phyloP scores from a whole-genome alignment of 2,329 filamentous ascomycete species.

The Emmonsiellopsis sp. region DNA sequence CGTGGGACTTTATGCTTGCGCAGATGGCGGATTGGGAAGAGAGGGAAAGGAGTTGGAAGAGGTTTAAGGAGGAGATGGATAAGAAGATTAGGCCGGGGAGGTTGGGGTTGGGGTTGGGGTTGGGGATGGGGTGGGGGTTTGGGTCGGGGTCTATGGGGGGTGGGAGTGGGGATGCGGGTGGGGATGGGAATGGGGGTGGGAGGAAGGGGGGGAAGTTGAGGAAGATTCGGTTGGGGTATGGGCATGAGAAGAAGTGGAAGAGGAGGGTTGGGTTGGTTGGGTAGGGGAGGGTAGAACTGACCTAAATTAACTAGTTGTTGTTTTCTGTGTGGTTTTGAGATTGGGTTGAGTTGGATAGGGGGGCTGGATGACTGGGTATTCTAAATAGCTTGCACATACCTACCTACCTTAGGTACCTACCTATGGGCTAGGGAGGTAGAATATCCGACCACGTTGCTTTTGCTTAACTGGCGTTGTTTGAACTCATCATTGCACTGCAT shows the following conservation, averaged over 20 bases:
- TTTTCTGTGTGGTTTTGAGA: not conserved
- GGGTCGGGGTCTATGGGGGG: not conserved
- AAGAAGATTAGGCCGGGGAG: conserved; percentile 14
- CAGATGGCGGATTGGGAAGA: conserved; percentile 38
- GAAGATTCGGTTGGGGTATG: conserved; percentile 1
- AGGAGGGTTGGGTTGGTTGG: conserved; percentile 11
- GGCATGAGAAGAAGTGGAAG: conserved; percentile 12
- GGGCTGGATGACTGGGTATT: not conserved
- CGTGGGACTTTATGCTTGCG: conserved; percentile 33
- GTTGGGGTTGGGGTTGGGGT: conserved; percentile 14
- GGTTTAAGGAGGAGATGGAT: conserved; percentile 22
- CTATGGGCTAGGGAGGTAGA: too few relatives aligned
- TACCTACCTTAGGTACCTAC: too few relatives aligned
- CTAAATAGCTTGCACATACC: not conserved
- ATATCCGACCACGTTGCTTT: too few relatives aligned
- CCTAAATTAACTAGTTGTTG: too few relatives aligned
- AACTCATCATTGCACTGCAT: too few relatives aligned
- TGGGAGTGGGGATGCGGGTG: not conserved
- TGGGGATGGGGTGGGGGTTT: conserved; percentile 2
- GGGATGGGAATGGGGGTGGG: not conserved
- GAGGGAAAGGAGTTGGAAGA: conserved; percentile 25
- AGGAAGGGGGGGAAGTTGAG: conserved; percentile 7
- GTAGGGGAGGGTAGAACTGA: too few relatives aligned
- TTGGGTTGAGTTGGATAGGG: not conserved
- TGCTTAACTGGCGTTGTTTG: too few relatives aligned